These are phyloP conservation scores for Staphylotrichum longicolle DNA, from an alignment of 495 filamentous ascomycete species.

Conservation along the genomic window DNA sequence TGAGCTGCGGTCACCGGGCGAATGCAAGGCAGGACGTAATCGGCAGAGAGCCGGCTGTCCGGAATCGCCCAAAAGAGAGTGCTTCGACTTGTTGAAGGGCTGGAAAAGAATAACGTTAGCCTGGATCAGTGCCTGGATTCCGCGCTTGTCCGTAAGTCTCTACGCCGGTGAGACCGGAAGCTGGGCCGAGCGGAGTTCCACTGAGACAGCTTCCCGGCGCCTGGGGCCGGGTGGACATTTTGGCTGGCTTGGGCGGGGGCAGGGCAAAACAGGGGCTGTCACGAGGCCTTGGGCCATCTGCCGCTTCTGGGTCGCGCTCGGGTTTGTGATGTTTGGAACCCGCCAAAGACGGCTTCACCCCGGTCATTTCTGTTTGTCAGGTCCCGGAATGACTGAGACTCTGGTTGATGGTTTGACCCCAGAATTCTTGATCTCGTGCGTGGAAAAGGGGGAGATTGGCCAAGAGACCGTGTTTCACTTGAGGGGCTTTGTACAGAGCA, in stretches of 20 bases:
- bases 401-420: background rate
- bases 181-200: slow-evolving; percentile 27
- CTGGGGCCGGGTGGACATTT: slow-evolving; percentile 17
- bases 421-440: background rate
- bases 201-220: slow-evolving; percentile 25
- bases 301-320: slow-evolving; percentile 1
- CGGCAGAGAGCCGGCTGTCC: too few species aligned
- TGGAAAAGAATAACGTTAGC: too few species aligned
- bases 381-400: background rate
- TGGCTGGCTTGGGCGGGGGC: slow-evolving; percentile 1
- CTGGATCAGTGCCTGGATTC: too few species aligned
- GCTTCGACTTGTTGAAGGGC: too few species aligned
- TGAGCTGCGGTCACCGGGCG: too few species aligned
- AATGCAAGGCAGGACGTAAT: too few species aligned
- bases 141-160: too few species aligned
- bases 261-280: slow-evolving; percentile 28
- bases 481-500: too few species aligned
- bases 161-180: slow-evolving; percentile 15
- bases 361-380: background rate
- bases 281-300: slow-evolving; percentile 26
- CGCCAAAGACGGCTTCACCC: slow-evolving; percentile 11
- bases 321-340: background rate
- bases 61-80: too few species aligned
- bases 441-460: too few species aligned
- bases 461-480: too few species aligned